Percentiles rank a stretch among this genome's conserved stretches.
Evolutionary conservation across 495 filamentous ascomycete genomes (phyloP).

Genomic region (Jackrogersella minutella): DNA sequence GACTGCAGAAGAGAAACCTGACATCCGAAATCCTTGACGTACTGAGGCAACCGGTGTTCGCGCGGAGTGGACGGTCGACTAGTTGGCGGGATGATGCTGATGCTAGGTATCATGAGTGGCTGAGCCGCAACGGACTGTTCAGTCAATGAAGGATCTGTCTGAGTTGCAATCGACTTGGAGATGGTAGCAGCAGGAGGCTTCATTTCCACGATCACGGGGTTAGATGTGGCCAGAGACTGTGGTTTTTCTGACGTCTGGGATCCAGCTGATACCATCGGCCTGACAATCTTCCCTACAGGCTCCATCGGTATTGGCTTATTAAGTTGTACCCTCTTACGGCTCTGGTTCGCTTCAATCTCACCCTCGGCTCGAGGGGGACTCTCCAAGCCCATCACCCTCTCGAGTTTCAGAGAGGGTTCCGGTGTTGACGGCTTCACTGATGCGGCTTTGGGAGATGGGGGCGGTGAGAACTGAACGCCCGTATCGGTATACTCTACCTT

Average conservation of each 20-base stretch:
- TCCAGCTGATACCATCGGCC: constrained; percentile 72
- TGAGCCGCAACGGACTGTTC: constrained; percentile 36
- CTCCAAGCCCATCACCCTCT: constrained; percentile 49
- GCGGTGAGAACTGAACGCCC: constrained; percentile 85
- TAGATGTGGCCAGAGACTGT: constrained; percentile 52
- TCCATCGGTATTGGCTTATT: constrained; percentile 54
- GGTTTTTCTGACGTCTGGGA: constrained; percentile 78
- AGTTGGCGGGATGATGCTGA: constrained; percentile 66
- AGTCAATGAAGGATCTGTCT: constrained; percentile 65
- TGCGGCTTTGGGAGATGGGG: constrained; percentile 70
- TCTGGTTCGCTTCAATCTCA: constrained; percentile 75
- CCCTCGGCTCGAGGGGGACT: constrained; percentile 55
- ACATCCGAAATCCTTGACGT: constrained; percentile 64
- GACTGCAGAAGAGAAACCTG: constrained; percentile 56
- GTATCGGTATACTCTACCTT: constrained; percentile 61
- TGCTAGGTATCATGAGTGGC: constrained; percentile 63
- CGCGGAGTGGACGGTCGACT: constrained; percentile 62
- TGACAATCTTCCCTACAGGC: constrained; percentile 39
- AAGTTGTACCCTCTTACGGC: constrained; percentile 67
- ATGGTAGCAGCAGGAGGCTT: constrained; percentile 39
- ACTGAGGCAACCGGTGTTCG: constrained; percentile 61
- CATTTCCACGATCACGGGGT: constrained; percentile 32
- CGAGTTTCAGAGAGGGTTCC: constrained; percentile 48
- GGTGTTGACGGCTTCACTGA: constrained; percentile 51
- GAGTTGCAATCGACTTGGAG: constrained; percentile 65